Percentiles rank a stretch among this genome's conserved stretches.
Evolutionary conservation across 75 land plant genomes (phyloP).

Genomic region (Sequoiadendron giganteum): DNA sequence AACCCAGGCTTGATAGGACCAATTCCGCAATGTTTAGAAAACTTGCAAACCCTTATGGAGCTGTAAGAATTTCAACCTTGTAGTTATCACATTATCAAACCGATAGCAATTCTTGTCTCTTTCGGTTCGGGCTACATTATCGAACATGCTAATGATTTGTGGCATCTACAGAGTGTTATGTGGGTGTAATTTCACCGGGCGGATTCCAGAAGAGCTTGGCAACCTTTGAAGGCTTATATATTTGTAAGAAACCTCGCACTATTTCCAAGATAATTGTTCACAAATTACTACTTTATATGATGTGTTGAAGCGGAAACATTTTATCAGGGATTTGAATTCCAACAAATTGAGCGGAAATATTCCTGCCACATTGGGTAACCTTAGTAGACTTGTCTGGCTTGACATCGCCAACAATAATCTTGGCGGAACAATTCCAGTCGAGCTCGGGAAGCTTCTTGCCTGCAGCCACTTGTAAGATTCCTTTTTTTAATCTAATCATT

Average conservation of each 20-base stretch:
- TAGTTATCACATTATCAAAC: neutral
- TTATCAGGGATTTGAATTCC: slow-evolving; percentile 57
- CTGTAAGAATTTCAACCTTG: slow-evolving; percentile 13
- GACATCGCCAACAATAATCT: slow-evolving; percentile 64
- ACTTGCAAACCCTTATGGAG: slow-evolving; percentile 9
- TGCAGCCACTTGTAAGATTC: slow-evolving; percentile 61
- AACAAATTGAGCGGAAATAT: slow-evolving; percentile 59
- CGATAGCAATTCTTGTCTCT: neutral
- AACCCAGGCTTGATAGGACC: slow-evolving; percentile 20
- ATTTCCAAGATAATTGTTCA: neutral
- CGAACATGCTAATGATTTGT: neutral
- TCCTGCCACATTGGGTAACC: slow-evolving; percentile 63
- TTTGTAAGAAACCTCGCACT: slow-evolving; percentile 6
- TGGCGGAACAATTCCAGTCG: slow-evolving; percentile 57
- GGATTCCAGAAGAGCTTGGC: slow-evolving; percentile 22
- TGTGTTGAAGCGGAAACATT: neutral
- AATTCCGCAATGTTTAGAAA: slow-evolving; percentile 18
- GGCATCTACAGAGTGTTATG: slow-evolving; percentile 10
- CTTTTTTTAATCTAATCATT: neutral
- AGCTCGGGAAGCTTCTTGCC: slow-evolving; percentile 45
- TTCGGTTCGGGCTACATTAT: neutral
- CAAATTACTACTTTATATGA: neutral
- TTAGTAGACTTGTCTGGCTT: slow-evolving; percentile 59
- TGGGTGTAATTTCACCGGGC: slow-evolving; percentile 18
- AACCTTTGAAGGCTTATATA: neutral